A percentile compares a stretch with the other conserved stretches of the same genome.
phyloP scores from a whole-genome alignment of 2,329 filamentous ascomycete species.

The Xenosphaeropsis pyriputrescens region DNA sequence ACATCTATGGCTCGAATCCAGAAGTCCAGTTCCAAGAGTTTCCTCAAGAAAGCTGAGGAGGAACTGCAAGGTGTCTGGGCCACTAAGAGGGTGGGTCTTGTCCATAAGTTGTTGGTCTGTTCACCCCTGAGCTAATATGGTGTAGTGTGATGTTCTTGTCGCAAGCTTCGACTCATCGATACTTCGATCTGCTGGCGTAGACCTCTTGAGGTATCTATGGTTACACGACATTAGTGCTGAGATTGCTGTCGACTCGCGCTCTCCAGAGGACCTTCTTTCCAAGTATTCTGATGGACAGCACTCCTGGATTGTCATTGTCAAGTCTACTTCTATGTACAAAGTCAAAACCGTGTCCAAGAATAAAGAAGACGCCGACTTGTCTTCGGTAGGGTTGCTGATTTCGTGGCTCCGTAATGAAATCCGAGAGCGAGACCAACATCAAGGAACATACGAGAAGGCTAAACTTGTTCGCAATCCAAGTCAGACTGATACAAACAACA shows the following conservation, averaged over 20 bases:
- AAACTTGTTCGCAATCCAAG: slow-evolving; percentile 15
- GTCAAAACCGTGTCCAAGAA: slow-evolving; percentile 70
- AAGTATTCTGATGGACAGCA: slow-evolving; percentile 66
- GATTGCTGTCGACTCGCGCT: slow-evolving; percentile 64
- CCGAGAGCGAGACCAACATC: slow-evolving; percentile 57
- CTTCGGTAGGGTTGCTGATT: slow-evolving; percentile 51
- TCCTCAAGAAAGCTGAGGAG: slow-evolving; percentile 56
- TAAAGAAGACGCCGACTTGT: slow-evolving; percentile 59
- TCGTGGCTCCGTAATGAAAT: slow-evolving; percentile 70
- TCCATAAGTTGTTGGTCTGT: not conserved
- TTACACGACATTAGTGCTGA: slow-evolving; percentile 76
- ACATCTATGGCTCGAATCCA: slow-evolving; percentile 39
- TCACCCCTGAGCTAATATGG: slow-evolving; percentile 6
- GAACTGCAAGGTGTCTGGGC: slow-evolving; percentile 45
- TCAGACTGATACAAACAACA: slow-evolving; percentile 9
- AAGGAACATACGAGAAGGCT: slow-evolving; percentile 30
- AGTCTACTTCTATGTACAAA: slow-evolving; percentile 63
- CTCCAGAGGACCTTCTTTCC: slow-evolving; percentile 64
- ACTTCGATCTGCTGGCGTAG: slow-evolving; percentile 61
- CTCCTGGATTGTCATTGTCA: slow-evolving; percentile 80
- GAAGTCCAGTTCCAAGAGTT: slow-evolving; percentile 33
- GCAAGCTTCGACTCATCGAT: slow-evolving; percentile 72
- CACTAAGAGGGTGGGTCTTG: slow-evolving; percentile 40
- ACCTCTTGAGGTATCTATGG: slow-evolving; percentile 69
- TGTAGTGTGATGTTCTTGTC: slow-evolving; percentile 73